These are phyloP conservation scores for Paecilomyces fulvus DNA, from an alignment of 2,329 filamentous ascomycete genomes.

Conservation along the genomic window DNA sequence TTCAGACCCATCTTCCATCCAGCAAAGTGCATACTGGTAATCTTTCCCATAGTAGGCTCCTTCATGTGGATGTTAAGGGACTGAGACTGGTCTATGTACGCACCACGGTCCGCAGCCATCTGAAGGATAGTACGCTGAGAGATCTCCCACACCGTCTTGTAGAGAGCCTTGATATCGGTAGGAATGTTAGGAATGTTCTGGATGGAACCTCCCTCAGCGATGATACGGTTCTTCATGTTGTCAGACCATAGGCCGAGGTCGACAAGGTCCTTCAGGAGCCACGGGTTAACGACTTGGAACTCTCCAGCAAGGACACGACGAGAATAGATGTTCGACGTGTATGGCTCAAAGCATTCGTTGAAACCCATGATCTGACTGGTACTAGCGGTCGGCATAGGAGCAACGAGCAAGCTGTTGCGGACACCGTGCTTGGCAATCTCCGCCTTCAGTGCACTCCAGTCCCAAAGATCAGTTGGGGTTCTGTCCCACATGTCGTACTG, in stretches of 20 bases:
- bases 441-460: slow-evolving; percentile 82
- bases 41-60: slow-evolving; percentile 99
- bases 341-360: slow-evolving; percentile 99
- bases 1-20: slow-evolving; percentile 99
- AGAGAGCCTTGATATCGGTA: slow-evolving; percentile 87
- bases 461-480: slow-evolving; percentile 89
- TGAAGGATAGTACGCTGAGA: slow-evolving; percentile 91
- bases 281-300: slow-evolving; percentile 99
- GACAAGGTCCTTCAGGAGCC: slow-evolving; percentile 95
- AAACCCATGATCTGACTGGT: slow-evolving; percentile 97
- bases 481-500: slow-evolving; percentile 99
- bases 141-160: slow-evolving; percentile 99
- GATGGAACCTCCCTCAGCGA: slow-evolving; percentile 88
- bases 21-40: slow-evolving; percentile 98
- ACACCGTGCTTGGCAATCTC: slow-evolving; percentile 89
- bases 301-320: slow-evolving; percentile 95
- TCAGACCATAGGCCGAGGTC: slow-evolving; percentile 98
- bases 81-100: slow-evolving; percentile 98
- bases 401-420: slow-evolving; percentile 89
- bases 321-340: slow-evolving; percentile 99
- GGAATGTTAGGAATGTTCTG: slow-evolving; percentile 97
- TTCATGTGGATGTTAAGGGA: slow-evolving; percentile 99
- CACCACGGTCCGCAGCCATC: slow-evolving; percentile 97
- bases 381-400: slow-evolving; percentile 95
- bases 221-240: slow-evolving; percentile 99